Percentiles rank a stretch among this genome's conserved stretches.
phyloP scores from a whole-genome alignment of 1,284 basidiomycete species.

The Trichosporon inkin region DNA sequence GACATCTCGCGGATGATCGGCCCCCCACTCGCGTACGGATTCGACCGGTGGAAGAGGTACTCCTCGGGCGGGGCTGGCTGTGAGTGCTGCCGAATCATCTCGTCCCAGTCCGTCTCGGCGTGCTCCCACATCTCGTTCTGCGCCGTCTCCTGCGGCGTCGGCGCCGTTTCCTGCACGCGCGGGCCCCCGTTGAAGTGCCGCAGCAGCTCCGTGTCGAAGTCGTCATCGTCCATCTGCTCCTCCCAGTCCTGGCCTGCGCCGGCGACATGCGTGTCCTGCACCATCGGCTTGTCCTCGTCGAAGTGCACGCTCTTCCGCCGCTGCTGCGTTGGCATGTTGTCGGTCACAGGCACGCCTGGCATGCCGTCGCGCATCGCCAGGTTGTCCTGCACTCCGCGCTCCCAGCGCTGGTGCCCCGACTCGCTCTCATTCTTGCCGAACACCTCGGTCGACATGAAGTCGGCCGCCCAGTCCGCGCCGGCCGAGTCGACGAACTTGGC shows the following conservation, averaged over 20 bases:
- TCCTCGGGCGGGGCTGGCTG: conserved; percentile 50
- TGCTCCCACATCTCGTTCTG: conserved; percentile 54
- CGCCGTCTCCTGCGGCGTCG: not conserved
- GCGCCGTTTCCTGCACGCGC: conserved; percentile 23
- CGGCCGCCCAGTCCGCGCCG: conserved; percentile 25
- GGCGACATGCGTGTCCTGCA: conserved; percentile 35
- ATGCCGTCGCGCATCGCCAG: conserved; percentile 25
- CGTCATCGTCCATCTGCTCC: conserved; percentile 38
- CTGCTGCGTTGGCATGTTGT: conserved; percentile 11
- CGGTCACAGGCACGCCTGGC: conserved; percentile 6
- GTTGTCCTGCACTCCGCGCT: conserved; percentile 32
- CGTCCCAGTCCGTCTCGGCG: conserved; percentile 82
- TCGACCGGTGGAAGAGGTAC: conserved; percentile 76
- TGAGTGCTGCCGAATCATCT: conserved; percentile 46
- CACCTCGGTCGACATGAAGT: conserved; percentile 12
- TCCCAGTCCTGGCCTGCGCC: conserved; percentile 45
- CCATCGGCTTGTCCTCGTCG: conserved; percentile 52
- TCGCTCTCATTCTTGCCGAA: conserved; percentile 1
- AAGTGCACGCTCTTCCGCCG: conserved; percentile 50
- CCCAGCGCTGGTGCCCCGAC: not conserved
- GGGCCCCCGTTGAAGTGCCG: conserved; percentile 34
- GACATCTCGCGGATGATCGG: conserved; percentile 48
- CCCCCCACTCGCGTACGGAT: conserved; percentile 70
- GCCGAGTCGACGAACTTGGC: conserved; percentile 43
- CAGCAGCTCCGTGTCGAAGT: conserved; percentile 41